Evolutionary conservation across 768 basidiomycete genomes (phyloP), one percentile per base, ranked within the genome.

Genomic region (Boletus sp.): DNA sequence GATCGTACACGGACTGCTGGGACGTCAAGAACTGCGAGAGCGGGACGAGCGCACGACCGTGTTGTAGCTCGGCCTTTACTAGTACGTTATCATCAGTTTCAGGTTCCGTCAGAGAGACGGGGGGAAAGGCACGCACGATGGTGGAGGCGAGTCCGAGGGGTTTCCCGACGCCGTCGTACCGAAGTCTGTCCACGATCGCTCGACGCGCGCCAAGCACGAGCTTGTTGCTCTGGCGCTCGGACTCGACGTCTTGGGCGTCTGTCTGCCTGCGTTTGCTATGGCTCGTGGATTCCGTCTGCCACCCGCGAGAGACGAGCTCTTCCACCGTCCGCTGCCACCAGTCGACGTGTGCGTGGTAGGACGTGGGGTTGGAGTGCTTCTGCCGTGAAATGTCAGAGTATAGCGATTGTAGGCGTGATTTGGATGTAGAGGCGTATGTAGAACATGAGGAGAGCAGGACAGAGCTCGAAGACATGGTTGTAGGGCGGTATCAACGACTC

Each of bases 381-480:
- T 95, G 92, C 12, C 85, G 78, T 0, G 90, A 84, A 55, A 95
- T 85, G 67, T 95, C 93, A 8, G 94, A 89, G 73, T 95, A 98
- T 7, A 98, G 78, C 0, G 93, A 84, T 59, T 89, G 85, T 0
- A 92, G 77, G 8, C 90, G 84, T 24, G 80, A 65, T 10, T 64
- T 71, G 15, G 74, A 69, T 3, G 65, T 73, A 10, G 68, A 64
- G 12, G 62, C 58, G 14, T 71, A 73, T 18, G 65, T 66, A 52
- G 69, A 52, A 12, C 68, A 67, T 2, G 67, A 61, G 52, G 71
- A 52, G 12, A 75, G 61, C 15, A 35, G 46, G 14, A 53, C 33
- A 30, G 55, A 39, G 4, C 47, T 44, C 32, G 65, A 56, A 24
- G 64, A 64, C 66, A 72, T 71, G 40, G 20, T 36, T 24, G 24